Percentiles rank a stretch among this genome's conserved stretches.
Conservation (phyloP, 805 yeast species). For the Saturnispora dispora region DNA sequence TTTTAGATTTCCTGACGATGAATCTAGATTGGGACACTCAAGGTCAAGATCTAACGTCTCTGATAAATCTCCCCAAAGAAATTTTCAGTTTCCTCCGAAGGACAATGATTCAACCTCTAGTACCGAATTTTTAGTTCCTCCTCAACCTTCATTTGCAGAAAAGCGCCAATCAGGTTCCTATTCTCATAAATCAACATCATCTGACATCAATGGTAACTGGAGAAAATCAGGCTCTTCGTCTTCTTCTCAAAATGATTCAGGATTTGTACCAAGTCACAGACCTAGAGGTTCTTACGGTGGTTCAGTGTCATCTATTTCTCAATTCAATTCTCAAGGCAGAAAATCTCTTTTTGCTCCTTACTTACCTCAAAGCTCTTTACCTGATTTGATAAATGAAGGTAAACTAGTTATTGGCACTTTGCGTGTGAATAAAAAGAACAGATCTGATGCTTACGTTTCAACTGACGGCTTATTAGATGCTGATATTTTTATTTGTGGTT, state of each 20-base stretch:
- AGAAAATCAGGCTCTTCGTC: constrained; percentile 36
- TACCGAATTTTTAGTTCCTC: constrained; percentile 35
- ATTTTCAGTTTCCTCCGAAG: constrained; percentile 60
- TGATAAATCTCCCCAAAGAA: constrained; percentile 36
- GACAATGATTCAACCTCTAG: constrained; percentile 11
- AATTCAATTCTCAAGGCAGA: constrained; percentile 34
- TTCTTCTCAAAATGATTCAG: constrained; percentile 14
- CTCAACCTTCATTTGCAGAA: constrained; percentile 43
- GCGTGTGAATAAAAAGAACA: constrained; percentile 89
- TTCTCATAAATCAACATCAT: constrained; percentile 30
- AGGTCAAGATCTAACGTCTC: constrained; percentile 22
- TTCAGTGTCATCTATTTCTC: constrained; percentile 45
- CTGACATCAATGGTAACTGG: constrained; percentile 57
- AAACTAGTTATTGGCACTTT: constrained; percentile 85
- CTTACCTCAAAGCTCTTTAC: constrained; percentile 85
- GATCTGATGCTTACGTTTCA: constrained; percentile 97
- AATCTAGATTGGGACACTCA: constrained; percentile 12
- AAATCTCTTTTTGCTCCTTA: constrained; percentile 93
- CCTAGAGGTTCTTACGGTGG: constrained; percentile 64
- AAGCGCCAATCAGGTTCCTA: constrained; percentile 29
- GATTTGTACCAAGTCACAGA: constrained; percentile 64
- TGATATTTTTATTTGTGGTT: constrained; percentile 95
- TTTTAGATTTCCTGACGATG: constrained; percentile 49
- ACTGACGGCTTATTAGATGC: constrained; percentile 95
- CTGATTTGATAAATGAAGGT: constrained; percentile 83